phyloP scores from a whole-genome alignment of 139 green algal species.

The Diplosphaera chodatii region DNA sequence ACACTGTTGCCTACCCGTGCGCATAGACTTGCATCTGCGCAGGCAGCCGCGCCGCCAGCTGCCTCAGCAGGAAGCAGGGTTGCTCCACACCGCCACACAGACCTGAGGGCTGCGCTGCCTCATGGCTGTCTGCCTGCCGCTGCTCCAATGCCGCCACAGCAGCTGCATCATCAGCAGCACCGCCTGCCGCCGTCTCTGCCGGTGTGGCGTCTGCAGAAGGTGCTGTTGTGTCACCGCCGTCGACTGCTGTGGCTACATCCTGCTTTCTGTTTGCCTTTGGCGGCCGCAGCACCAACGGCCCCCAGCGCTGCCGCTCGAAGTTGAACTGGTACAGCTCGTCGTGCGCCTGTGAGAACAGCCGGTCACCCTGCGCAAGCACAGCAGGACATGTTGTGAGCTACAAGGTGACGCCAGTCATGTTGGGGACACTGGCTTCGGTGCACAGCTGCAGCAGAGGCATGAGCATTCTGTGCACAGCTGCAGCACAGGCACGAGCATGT shows the following conservation, averaged over 20 bases:
- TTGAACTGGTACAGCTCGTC: conserved; percentile 87
- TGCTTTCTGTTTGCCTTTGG: conserved; percentile 18
- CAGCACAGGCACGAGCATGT: no score
- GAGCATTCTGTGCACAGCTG: no score
- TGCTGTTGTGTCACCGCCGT: conserved; percentile 3
- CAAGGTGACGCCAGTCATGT: no score
- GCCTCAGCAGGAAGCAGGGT: no score
- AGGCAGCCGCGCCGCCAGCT: no score
- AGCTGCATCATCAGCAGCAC: background rate
- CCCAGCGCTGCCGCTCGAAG: conserved; percentile 66
- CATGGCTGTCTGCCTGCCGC: background rate
- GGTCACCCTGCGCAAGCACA: conserved; percentile 58
- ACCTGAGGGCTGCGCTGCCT: conserved; percentile 1
- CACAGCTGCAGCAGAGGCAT: no score
- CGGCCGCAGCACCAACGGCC: conserved; percentile 47
- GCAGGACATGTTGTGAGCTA: no score
- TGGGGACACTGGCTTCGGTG: no score
- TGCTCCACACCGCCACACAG: background rate
- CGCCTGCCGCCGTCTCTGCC: conserved; percentile 1
- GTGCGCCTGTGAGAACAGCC: conserved; percentile 67
- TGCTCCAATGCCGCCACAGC: background rate
- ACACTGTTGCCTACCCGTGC: no score
- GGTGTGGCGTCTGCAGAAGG: conserved; percentile 4
- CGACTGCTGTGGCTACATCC: background rate
- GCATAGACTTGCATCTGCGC: no score